Evolutionary conservation across 257 asterid species (phyloP).

Genomic region (Solanum sejunctum): DNA sequence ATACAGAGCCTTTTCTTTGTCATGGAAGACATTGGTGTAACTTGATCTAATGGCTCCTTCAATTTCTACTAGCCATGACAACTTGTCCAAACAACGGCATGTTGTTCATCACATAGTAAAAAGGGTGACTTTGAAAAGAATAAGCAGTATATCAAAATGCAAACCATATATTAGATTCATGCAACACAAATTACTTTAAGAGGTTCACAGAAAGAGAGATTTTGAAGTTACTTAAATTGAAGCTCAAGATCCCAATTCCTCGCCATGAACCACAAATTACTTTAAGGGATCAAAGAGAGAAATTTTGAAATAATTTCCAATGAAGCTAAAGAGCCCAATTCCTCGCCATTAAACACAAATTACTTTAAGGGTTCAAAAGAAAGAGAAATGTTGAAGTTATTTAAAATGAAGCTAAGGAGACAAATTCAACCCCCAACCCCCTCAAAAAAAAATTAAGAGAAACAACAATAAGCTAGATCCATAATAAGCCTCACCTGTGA

Average conservation of each 20-base stretch:
- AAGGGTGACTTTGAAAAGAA: not conserved
- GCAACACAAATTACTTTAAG: not conserved
- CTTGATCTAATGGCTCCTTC: not conserved
- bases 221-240: not conserved
- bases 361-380: not conserved
- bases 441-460: not conserved
- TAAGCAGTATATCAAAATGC: not conserved
- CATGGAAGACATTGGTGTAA: not conserved
- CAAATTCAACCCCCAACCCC: not conserved
- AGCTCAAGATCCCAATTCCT: not conserved
- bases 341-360: not conserved
- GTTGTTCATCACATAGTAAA: not conserved
- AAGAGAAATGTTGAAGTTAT: not conserved
- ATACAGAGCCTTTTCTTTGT: not conserved
- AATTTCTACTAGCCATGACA: not conserved
- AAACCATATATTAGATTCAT: not conserved
- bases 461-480: not conserved
- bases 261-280: not conserved
- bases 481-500: constrained; percentile 48
- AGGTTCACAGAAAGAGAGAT: not conserved
- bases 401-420: not conserved
- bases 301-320: not conserved
- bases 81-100: not conserved
- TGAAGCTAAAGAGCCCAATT: not conserved
- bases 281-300: not conserved